Evolutionary conservation across 192 early-diverging fungal species (phyloP), one percentile per base, ranked within the genome.

Genomic region (Dissophora globulifera): DNA sequence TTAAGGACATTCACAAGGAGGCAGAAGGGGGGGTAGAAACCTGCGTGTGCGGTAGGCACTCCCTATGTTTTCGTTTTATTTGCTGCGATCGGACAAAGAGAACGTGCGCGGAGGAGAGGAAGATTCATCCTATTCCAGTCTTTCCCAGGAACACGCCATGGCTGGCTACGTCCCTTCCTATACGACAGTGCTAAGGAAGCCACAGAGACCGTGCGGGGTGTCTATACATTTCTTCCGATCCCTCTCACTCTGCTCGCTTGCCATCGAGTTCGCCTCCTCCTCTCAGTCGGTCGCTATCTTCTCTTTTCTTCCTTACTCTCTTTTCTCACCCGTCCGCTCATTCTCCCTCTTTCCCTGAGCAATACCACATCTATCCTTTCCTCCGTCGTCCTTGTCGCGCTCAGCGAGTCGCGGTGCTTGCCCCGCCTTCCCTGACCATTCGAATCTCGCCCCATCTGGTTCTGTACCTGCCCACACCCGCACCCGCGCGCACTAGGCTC

Each of bases 91-190:
- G 19, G 19, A 32, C 13, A 19, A 4, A 54, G 19, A 12, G 17
- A 38, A 38, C 27, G 50, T 47, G 13, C 13, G 10, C 17, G 10
- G 43, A 40, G n/a, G 47, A 22, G 6, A 32, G 27, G 15, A 3
- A 4, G 29, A 15, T 19, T 38, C 30, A 29, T 25, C 15, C 57
- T 38, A 62, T 72, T 72, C 69, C 48, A 64, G 41, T 72, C 61
- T 58, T 63, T 72, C 60, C 69, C 49, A 72, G 55, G 61, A 72
- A 63, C 27, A 41, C 22, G 6, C 20, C 4, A 19, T 29, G 23
- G 25, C 38, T 38, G n/a, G n/a, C n/a, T n/a, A n/a, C n/a, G 35
- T 38, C 13, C 35, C 23, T 41, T 58, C 15, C 32, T 55, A 15
- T 33, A 11, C 22, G 22, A 27, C 23, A 17, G 20, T 22, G 12